Evolutionary conservation across 2,329 filamentous ascomycete genomes (phyloP).

Genomic region (Drechslera avenae): DNA sequence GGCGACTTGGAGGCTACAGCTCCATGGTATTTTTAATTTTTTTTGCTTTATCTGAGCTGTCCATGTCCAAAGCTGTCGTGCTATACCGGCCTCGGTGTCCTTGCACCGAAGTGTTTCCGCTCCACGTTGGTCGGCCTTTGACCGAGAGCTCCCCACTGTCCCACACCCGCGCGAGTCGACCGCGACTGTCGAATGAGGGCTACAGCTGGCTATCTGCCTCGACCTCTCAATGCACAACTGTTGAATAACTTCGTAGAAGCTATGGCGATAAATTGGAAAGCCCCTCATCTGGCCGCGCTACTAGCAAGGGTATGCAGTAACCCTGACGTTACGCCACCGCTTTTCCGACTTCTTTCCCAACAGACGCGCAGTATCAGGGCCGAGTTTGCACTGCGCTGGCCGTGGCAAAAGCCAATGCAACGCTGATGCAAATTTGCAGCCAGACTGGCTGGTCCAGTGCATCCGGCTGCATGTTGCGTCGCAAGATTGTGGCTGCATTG

Average conservation of each 20-base stretch:
- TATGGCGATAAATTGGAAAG: slow-evolving; percentile 27
- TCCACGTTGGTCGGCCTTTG: not conserved
- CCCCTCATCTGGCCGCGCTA: slow-evolving; percentile 25
- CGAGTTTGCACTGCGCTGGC: slow-evolving; percentile 9
- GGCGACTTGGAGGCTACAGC: not conserved
- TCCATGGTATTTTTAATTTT: not conserved
- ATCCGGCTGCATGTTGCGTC: not conserved
- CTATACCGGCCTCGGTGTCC: slow-evolving; percentile 1
- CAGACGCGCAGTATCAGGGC: slow-evolving; percentile 20
- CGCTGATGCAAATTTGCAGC: not conserved
- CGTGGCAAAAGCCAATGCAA: slow-evolving; percentile 25
- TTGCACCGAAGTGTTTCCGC: not conserved
- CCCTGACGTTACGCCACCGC: slow-evolving; percentile 20
- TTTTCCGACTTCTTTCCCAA: slow-evolving; percentile 26
- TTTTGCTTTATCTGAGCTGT: not conserved
- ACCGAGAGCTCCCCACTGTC: not conserved
- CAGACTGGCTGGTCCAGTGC: not conserved
- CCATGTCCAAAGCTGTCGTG: not conserved
- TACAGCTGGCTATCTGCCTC: slow-evolving; percentile 3
- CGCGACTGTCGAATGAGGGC: slow-evolving; percentile 7
- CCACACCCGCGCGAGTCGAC: slow-evolving; percentile 2
- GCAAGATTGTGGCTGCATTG: not conserved
- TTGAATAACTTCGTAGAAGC: slow-evolving; percentile 31
- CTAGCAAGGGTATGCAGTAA: slow-evolving; percentile 23
- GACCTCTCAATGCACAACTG: slow-evolving; percentile 36